phyloP scores from a whole-genome alignment of 2,329 filamentous ascomycete genomes.

The Byssochlamys sp. region DNA sequence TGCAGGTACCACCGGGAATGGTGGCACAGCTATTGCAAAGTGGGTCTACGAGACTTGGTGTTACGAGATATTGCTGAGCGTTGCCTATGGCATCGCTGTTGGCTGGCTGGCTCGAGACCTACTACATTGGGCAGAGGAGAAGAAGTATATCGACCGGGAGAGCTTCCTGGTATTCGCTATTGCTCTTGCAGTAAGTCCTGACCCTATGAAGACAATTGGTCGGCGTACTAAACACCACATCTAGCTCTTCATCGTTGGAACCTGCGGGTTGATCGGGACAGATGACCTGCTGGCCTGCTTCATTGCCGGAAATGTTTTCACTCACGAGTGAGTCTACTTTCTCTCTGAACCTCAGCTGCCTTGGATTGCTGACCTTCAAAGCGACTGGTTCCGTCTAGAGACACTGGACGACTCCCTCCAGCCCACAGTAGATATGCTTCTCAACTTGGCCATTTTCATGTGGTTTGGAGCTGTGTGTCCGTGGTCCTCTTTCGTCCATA shows the following conservation, averaged over 20 bases:
- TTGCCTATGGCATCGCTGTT: constrained; percentile 65
- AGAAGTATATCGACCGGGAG: constrained; percentile 72
- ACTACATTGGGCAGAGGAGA: constrained; percentile 73
- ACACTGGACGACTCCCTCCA: constrained; percentile 87
- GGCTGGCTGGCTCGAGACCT: constrained; percentile 75
- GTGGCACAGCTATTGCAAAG: constrained; percentile 57
- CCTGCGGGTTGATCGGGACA: constrained; percentile 74
- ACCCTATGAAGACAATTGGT: not conserved
- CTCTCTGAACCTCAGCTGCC: not conserved
- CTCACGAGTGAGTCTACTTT: constrained; percentile 56
- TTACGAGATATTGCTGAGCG: constrained; percentile 70
- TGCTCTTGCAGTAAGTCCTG: constrained; percentile 56
- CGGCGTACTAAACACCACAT: constrained; percentile 4
- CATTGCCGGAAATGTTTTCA: constrained; percentile 81
- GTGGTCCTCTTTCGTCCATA: constrained; percentile 61
- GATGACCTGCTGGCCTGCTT: constrained; percentile 90
- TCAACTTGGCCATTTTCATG: constrained; percentile 80
- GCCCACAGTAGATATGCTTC: constrained; percentile 86
- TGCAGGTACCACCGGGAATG: constrained; percentile 48
- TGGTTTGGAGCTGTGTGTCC: constrained; percentile 84
- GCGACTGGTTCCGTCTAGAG: constrained; percentile 82
- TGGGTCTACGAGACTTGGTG: constrained; percentile 83
- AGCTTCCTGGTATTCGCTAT: constrained; percentile 82
- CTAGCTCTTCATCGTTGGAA: constrained; percentile 71
- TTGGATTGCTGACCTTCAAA: constrained; percentile 15